Evolutionary conservation across 257 asterid genomes (phyloP).

Genomic region (Lycium barbarum): DNA sequence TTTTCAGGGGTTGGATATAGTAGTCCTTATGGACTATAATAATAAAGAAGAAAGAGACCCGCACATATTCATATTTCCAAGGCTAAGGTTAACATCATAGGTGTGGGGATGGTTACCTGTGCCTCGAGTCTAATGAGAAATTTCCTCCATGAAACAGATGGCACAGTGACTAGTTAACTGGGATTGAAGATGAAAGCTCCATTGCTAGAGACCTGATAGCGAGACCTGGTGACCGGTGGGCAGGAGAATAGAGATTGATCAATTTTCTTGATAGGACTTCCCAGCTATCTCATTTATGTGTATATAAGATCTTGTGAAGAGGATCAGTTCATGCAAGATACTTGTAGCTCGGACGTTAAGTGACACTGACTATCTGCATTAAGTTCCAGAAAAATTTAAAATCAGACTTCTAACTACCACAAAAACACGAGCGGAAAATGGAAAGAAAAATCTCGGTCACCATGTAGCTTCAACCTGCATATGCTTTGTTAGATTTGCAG

Average conservation of each 20-base stretch:
- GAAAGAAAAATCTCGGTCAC: background rate
- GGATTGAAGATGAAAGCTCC: conserved; percentile 28
- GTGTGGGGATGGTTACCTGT: conserved; percentile 29
- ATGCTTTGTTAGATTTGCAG: conserved; percentile 7
- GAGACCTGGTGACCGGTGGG: background rate
- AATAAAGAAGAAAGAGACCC: conserved; percentile 15
- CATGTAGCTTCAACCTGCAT: background rate
- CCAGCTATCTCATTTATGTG: conserved; percentile 32
- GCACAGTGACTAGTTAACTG: background rate
- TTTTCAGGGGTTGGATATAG: conserved; percentile 20
- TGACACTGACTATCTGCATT: conserved; percentile 8
- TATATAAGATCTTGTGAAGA: background rate
- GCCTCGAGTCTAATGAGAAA: conserved; percentile 24
- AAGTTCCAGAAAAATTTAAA: background rate
- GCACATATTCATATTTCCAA: conserved; percentile 1
- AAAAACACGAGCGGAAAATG: background rate
- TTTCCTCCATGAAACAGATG: conserved; percentile 28
- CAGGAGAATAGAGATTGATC: conserved; percentile 1
- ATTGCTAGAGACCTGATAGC: background rate
- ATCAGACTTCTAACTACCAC: conserved; percentile 22
- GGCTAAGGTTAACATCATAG: conserved; percentile 23
- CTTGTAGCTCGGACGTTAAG: background rate
- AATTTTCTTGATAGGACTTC: conserved; percentile 20
- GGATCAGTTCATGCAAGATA: conserved; percentile 23
- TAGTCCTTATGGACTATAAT: conserved; percentile 14